phyloP scores from a whole-genome alignment of 352 stramenopile genomes.

The Thalassiosira pacifica region DNA sequence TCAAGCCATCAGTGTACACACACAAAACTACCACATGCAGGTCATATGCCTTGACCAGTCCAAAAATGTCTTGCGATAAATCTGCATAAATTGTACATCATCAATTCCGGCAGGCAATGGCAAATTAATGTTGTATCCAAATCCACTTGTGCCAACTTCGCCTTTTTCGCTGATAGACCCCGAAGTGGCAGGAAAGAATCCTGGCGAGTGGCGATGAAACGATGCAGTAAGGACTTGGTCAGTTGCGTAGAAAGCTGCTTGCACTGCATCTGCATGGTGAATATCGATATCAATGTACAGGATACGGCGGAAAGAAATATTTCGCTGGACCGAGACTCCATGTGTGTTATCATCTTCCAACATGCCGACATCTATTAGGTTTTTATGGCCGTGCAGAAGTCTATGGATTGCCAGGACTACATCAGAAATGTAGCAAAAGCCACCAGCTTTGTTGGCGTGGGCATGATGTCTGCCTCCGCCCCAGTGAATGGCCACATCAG shows the following conservation, averaged over 20 bases:
- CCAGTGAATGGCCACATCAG: conserved; percentile 70
- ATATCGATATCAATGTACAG: conserved; percentile 94
- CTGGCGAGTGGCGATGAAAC: conserved; percentile 92
- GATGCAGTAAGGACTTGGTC: conserved; percentile 94
- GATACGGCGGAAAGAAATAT: conserved; percentile 45
- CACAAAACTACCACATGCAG: conserved; percentile 84
- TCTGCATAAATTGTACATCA: conserved; percentile 77
- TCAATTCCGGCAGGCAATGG: conserved; percentile 82
- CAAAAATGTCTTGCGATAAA: conserved; percentile 77
- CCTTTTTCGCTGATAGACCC: conserved; percentile 64
- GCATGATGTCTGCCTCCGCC: conserved; percentile 86
- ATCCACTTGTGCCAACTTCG: conserved; percentile 33
- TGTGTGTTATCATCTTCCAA: neutral
- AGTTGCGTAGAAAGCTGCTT: conserved; percentile 91
- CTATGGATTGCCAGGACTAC: conserved; percentile 76
- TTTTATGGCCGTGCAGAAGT: conserved; percentile 12
- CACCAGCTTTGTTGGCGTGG: conserved; percentile 80
- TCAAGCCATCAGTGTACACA: conserved; percentile 86
- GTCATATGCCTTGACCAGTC: conserved; percentile 71
- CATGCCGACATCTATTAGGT: neutral
- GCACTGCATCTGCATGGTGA: conserved; percentile 89
- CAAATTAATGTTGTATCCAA: conserved; percentile 84
- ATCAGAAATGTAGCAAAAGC: conserved; percentile 89
- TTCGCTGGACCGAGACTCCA: neutral
- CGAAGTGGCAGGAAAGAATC: conserved; percentile 92